Evolutionary conservation across 176 grass and related monocot genomes (phyloP), one percentile per base, ranked within the genome.

Genomic region (Aechmea fasciata): DNA sequence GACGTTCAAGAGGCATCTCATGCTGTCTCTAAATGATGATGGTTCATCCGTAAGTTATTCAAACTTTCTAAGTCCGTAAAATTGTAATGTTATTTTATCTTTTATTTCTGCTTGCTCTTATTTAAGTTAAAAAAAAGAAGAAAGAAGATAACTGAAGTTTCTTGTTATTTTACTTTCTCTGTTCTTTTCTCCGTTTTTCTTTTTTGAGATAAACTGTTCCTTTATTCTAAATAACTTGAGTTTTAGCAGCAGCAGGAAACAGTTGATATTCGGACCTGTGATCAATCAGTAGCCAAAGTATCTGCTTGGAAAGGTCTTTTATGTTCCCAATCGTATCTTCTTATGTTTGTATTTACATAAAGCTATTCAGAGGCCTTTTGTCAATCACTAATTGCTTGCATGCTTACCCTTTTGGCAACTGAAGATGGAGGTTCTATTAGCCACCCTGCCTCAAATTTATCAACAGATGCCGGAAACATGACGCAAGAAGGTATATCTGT

Each of bases 1-100:
- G 67, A 88, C 90, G 75, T 99, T 99, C 75, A 99, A 90, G 84
- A 83, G 80, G 55, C 94, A 99, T 70, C 77, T 99, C 68, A 88
- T 99, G 86, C 90, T 88, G 74, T 90, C 94, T 15, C 69, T 99
- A 11, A 81, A 64, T 14, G 87, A 99, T 24, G 89, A 99, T 22
- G 84, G 67, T 68, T 65, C 84, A 72, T 76, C 94, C 48, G 94
- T 93, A 70, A 52, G 84, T 83, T 87, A 64, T 57, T 78, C 22
- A 68, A 49, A 28, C 15, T 14, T 71, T 66, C 33, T 68, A 57
- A 54, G 11, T 62, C 2, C 52, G 80, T 75, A 41, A 41, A 3
- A 0, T 47, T 26, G 50, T 84, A 65, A 23, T 47, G 26, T 67
- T 67, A 49, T 13, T 14, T 15, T 41, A 47, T 14, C 15, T 14